These are phyloP conservation scores for Cladophialophora carrionii DNA, from an alignment of 2,329 filamentous ascomycete species.

Conservation along the genomic window DNA sequence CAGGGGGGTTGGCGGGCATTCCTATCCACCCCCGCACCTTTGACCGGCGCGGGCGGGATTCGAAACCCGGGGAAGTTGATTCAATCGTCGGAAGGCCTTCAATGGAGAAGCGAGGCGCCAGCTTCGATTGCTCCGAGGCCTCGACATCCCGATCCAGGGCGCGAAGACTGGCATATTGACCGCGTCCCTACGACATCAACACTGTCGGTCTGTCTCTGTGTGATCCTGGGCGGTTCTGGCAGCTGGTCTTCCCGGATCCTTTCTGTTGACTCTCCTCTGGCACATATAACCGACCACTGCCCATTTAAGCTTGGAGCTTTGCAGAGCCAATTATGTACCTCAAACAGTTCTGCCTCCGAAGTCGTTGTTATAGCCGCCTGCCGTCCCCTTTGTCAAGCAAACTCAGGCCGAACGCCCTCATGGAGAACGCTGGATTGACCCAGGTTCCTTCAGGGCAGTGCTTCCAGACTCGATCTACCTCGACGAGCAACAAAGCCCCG, in stretches of 20 bases:
- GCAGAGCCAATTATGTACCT: neutral
- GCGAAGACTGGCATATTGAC: neutral
- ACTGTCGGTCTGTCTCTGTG: neutral
- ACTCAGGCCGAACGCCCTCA: neutral
- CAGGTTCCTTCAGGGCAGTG: neutral
- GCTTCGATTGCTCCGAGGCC: neutral
- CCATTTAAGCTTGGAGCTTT: neutral
- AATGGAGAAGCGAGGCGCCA: neutral
- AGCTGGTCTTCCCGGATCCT: neutral
- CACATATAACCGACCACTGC: neutral
- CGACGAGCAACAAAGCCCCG: constrained; percentile 15
- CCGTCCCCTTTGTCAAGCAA: neutral
- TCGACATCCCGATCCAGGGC: neutral
- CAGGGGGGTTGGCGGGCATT: neutral
- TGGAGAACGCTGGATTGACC: neutral
- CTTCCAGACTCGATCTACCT: constrained; percentile 3
- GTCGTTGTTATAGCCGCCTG: neutral
- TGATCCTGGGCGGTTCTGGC: neutral
- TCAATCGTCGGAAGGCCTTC: neutral
- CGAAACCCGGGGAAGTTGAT: constrained; percentile 27
- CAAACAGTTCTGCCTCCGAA: neutral
- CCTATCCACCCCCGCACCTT: constrained; percentile 20
- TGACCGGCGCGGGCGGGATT: constrained; percentile 16
- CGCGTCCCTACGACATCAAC: neutral
- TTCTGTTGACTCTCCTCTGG: neutral